Base-by-base conservation (phyloP, 768 basidiomycete genomes). In the Auriscalpium microsporum region DNA sequence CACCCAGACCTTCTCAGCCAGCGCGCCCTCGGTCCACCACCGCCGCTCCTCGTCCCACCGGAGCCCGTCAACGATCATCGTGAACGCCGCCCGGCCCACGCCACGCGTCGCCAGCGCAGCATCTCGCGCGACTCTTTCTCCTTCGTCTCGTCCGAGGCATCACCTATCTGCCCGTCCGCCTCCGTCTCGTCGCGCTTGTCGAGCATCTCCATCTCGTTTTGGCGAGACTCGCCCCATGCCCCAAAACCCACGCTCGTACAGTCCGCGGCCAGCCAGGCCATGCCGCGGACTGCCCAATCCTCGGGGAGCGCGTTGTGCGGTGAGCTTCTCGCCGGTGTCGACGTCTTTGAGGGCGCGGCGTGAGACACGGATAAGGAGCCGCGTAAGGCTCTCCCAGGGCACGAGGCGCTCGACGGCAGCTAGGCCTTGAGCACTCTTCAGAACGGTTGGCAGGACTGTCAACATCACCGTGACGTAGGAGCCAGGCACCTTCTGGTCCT, bases 171-270 rank as follows among this genome's bases (percentile, higher is more conserved):
- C 56, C 84, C 81, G 10, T 71, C 73, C 1, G 67, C 71, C 63
- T 89, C 84, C 10, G 76, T 73, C 53, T 77, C 71, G 52, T 87
- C 78, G 48, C 95, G 74, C 1, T 94, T 84, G 63, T 94, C 93
- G 53, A 90, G 76, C 58, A 71, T 64, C 42, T 73, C 71, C 48
- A 78, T 75, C 55, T 84, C 84, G 51, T 85, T 86, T 35, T 56
- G 54, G 16, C 61, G 55, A 44, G 55, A 63, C 1, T 74, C 58
- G 33, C 54, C 56, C 51, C 75, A 74, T 65, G 87, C 5, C 90
- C 96, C 96, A 99, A 68, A 86, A 98, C 0, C 94, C 95, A 42
- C 90, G 82, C 68, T 95, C 93, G 66, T 87, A 98, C 14, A 97
- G 84, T 58, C 83, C 82, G 56, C 91, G 78, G 7, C 90, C 87